These are phyloP conservation scores for Cutaneotrichosporon dermatis DNA, from an alignment of 1,284 basidiomycete genomes.

Conservation along the genomic window DNA sequence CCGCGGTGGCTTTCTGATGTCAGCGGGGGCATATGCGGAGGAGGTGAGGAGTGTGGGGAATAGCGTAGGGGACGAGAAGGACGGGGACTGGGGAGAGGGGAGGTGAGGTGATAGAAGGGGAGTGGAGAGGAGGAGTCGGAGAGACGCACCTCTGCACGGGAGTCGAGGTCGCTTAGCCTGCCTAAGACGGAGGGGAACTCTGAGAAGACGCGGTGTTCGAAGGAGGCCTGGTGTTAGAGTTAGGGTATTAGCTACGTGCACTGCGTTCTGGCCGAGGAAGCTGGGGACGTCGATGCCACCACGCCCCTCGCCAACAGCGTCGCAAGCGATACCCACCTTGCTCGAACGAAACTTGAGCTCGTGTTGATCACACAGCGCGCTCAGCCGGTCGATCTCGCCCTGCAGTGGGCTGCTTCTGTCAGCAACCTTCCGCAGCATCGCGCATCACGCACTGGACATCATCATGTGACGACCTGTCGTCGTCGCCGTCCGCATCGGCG, in stretches of 20 bases:
- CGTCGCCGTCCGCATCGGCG: neutral
- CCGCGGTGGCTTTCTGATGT: slow-evolving; percentile 20
- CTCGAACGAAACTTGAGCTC: slow-evolving; percentile 36
- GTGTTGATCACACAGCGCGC: slow-evolving; percentile 35
- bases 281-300: too few species aligned
- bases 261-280: too few species aligned
- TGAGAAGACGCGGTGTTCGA: slow-evolving; percentile 40
- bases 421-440: neutral
- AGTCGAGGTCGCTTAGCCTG: slow-evolving; percentile 28
- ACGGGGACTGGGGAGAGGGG: too few species aligned
- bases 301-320: too few species aligned
- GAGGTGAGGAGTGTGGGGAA: too few species aligned
- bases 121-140: neutral
- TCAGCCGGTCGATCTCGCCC: slow-evolving; percentile 35
- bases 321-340: slow-evolving; percentile 21
- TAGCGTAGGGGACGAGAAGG: too few species aligned
- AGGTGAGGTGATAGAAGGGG: too few species aligned
- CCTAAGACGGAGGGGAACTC: slow-evolving; percentile 31
- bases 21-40: neutral
- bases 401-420: slow-evolving; percentile 27
- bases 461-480: too few species aligned
- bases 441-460: neutral
- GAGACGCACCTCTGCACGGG: slow-evolving; percentile 35
- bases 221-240: slow-evolving; percentile 24
- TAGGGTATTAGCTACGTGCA: too few species aligned